Conservation (phyloP, 2,329 filamentous ascomycete species). For the Sordariomycetes sp. region DNA sequence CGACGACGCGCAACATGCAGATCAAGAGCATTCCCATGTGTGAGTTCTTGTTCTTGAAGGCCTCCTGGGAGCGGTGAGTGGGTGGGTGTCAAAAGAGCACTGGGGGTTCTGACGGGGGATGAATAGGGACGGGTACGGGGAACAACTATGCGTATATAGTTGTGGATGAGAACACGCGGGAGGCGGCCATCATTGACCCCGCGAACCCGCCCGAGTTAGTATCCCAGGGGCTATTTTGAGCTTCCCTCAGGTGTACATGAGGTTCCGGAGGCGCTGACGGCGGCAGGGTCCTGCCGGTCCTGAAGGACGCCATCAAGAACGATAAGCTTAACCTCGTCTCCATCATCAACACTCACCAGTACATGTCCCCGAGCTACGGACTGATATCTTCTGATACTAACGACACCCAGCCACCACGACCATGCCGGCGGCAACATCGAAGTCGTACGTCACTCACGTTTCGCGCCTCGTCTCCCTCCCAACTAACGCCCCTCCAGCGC, state of each 20-base stretch:
- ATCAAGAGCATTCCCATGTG: conserved; percentile 5
- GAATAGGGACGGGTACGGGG: conserved; percentile 3
- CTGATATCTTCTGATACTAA: neutral
- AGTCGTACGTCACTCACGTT: conserved; percentile 40
- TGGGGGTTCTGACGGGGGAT: neutral
- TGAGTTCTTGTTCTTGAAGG: neutral
- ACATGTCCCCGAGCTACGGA: conserved; percentile 20
- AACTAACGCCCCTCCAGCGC: neutral
- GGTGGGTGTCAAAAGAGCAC: neutral
- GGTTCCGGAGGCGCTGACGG: neutral
- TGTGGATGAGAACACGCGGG: conserved; percentile 63
- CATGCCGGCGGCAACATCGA: conserved; percentile 86
- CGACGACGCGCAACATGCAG: conserved; percentile 3
- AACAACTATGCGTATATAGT: conserved; percentile 84
- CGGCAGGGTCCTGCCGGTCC: conserved; percentile 41
- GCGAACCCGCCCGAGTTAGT: conserved; percentile 65
- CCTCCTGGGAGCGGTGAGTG: neutral
- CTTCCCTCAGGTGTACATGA: neutral
- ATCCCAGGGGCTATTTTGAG: neutral
- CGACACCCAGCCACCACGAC: conserved; percentile 62
- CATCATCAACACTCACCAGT: conserved; percentile 98
- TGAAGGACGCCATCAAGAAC: conserved; percentile 59
- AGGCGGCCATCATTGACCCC: conserved; percentile 68
- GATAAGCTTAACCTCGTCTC: conserved; percentile 71
- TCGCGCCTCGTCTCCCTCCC: neutral